These are phyloP conservation scores for Tulasnella sp. DNA, from an alignment of 768 basidiomycete genomes.

Conservation along the genomic window DNA sequence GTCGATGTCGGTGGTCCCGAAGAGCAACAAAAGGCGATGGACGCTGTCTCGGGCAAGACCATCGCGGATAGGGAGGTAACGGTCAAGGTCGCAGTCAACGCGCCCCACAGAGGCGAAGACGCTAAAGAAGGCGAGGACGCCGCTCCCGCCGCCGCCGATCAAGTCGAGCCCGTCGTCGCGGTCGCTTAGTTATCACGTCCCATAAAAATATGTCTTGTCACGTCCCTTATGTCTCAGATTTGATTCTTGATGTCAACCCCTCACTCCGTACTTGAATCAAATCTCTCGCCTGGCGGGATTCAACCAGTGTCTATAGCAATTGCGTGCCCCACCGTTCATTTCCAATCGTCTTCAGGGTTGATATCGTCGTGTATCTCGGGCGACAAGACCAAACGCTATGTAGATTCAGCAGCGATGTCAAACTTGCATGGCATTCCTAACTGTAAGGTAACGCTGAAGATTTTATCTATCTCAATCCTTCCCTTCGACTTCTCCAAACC, in stretches of 20 bases:
- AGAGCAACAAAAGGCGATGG: constrained; percentile 87
- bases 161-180: neutral
- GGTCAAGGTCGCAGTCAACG: constrained; percentile 93
- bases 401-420: too few relatives aligned
- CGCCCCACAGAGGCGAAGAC: constrained; percentile 26
- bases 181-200: neutral
- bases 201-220: neutral
- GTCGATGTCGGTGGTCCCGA: constrained; percentile 87
- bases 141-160: neutral
- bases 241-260: neutral
- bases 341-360: too few relatives aligned
- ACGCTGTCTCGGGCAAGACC: constrained; percentile 78
- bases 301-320: neutral
- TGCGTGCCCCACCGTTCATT: neutral
- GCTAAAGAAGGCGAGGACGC: neutral
- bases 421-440: too few relatives aligned
- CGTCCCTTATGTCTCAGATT: neutral
- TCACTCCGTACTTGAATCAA: neutral
- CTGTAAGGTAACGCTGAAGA: too few relatives aligned
- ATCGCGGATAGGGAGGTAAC: constrained; percentile 78
- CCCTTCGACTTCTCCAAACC: constrained; percentile 29
- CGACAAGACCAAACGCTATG: too few relatives aligned
- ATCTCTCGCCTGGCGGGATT: neutral
- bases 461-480: neutral
- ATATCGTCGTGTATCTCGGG: too few relatives aligned